Base-by-base conservation (phyloP, 345 rosid species). In the Gossypium ekmanianum region DNA sequence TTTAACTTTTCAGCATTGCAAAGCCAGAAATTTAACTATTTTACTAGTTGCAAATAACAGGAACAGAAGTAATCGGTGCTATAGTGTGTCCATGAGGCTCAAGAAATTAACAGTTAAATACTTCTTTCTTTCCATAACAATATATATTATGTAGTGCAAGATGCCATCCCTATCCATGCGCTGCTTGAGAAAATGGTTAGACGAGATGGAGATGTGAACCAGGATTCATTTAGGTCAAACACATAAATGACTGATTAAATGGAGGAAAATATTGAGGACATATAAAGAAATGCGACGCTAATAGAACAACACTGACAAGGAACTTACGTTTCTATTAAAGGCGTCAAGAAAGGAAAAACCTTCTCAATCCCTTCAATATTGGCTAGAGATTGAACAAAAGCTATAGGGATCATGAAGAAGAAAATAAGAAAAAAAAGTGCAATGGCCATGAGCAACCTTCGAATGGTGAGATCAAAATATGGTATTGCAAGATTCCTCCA, bases 401-500 rank as follows among this genome's bases (percentile, higher is more conserved):
- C n/a, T n/a, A n/a, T n/a, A n/a, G n/a, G n/a, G n/a, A n/a, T n/a
- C n/a, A n/a, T n/a, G n/a, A n/a, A n/a, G n/a, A n/a, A n/a, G n/a
- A n/a, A n/a, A n/a, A n/a, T n/a, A n/a, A n/a, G n/a, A n/a, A n/a
- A 82, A 81, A 93, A 96, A 3, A 91, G 76, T 51, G 87, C 81
- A 63, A 85, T 66, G 10, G 92, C 89, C 86, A 89, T 84, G 69
- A 93, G 83, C 74, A 96, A 63, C 81, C 89, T 83, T 78, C 97
- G 85, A 67, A 93, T 81, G 1, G 89, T 79, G 78, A 89, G 91
- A 55, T 85, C 89, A 74, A 96, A 87, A 59, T 92, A 96, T 26
- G 98, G 98, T 74, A 96, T 89, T 20, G 98, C 87, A 27, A 93
- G 97, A 79, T 93, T 96, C 48, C 86, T 80, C 98, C 99, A 93